Conservation (phyloP, 352 stramenopile species). For the Albugo candida region DNA sequence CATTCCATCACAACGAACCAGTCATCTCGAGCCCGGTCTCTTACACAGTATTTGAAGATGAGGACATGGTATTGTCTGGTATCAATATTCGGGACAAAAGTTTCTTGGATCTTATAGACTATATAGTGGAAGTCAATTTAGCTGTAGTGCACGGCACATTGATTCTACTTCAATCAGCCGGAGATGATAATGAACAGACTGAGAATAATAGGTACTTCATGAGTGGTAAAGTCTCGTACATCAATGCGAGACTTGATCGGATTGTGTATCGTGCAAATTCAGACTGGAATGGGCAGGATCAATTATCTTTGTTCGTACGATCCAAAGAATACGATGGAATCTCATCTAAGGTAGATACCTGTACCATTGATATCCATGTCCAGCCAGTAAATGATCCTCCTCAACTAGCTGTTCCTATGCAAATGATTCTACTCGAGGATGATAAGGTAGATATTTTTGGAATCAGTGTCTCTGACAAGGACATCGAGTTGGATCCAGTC, state of each 20-base stretch:
- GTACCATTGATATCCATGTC: constrained; percentile 17
- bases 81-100: constrained; percentile 32
- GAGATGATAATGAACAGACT: constrained; percentile 25
- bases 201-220: constrained; percentile 13
- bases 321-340: constrained; percentile 29
- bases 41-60: constrained; percentile 28
- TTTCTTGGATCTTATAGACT: constrained; percentile 29
- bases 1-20: constrained; percentile 51
- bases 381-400: constrained; percentile 42
- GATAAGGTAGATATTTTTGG: constrained; percentile 44
- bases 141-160: constrained; percentile 41
- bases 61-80: constrained; percentile 13
- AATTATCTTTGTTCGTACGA: constrained; percentile 25
- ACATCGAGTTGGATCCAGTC: constrained; percentile 17
- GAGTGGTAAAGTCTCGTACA: constrained; percentile 29
- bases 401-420: constrained; percentile 24
- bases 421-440: constrained; percentile 34
- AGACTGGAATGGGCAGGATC: constrained; percentile 58
- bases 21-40: constrained; percentile 18
- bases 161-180: constrained; percentile 29
- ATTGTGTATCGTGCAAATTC: constrained; percentile 37
- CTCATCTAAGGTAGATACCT: constrained; percentile 14
- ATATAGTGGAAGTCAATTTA: constrained; percentile 33
- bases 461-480: constrained; percentile 33
- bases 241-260: constrained; percentile 28